These are phyloP conservation scores for Nasturtium officinale DNA, from an alignment of 345 rosid species.

Conservation along the genomic window DNA sequence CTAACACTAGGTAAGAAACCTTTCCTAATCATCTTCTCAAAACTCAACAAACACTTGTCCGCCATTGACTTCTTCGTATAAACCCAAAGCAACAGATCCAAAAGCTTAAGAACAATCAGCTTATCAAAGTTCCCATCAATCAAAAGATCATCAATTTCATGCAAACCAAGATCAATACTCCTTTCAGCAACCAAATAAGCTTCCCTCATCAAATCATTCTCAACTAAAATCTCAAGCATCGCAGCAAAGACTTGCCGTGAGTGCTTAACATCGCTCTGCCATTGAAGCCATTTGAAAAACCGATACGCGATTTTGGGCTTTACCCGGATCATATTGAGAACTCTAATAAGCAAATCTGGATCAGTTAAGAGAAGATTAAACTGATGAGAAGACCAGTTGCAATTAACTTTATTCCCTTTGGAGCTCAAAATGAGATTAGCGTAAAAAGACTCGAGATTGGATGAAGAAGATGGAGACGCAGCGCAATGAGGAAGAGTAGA, in stretches of 20 bases:
- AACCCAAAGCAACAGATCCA: constrained; percentile 62
- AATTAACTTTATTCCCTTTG: constrained; percentile 41
- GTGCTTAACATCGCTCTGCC: constrained; percentile 51
- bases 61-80: constrained; percentile 57
- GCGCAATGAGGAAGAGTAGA: constrained; percentile 36
- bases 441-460: constrained; percentile 45
- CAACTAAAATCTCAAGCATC: constrained; percentile 63
- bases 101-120: constrained; percentile 45
- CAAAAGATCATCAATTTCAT: constrained; percentile 59
- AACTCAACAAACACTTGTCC: constrained; percentile 54
- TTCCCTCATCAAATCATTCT: constrained; percentile 49
- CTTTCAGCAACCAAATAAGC: constrained; percentile 63
- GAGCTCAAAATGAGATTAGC: constrained; percentile 54
- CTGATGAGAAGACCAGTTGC: constrained; percentile 50
- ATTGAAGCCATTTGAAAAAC: constrained; percentile 61
- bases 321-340: constrained; percentile 50
- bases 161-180: constrained; percentile 48
- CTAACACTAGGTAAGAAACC: constrained; percentile 63
- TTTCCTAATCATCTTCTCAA: constrained; percentile 58
- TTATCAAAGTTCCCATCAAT: constrained; percentile 42
- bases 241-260: constrained; percentile 49
- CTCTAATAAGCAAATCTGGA: constrained; percentile 56
- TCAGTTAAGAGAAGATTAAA: constrained; percentile 50
- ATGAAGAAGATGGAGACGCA: constrained; percentile 12
- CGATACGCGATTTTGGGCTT: constrained; percentile 60